These are phyloP conservation scores for Amesomyces nigricolor DNA, from an alignment of 2,329 filamentous ascomycete genomes.

Conservation along the genomic window DNA sequence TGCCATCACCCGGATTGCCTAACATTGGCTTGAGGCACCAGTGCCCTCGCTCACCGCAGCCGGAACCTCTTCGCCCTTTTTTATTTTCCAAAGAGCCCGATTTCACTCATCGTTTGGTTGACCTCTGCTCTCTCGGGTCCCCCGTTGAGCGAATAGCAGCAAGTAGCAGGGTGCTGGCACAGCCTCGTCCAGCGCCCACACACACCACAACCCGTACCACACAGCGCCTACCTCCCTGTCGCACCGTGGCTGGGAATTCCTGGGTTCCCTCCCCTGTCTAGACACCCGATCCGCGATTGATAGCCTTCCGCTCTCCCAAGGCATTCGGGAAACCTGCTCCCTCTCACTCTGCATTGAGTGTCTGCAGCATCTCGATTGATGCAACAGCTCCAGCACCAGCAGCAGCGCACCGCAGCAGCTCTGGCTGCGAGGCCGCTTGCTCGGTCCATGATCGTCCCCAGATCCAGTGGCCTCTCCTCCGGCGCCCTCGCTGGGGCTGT, in stretches of 20 bases:
- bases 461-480: slow-evolving; percentile 25
- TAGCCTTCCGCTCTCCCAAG: slow-evolving; percentile 1
- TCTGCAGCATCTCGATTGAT: slow-evolving; percentile 8
- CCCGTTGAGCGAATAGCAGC: slow-evolving; percentile 10
- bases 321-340: background rate
- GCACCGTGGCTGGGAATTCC: slow-evolving; percentile 13
- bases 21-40: slow-evolving; percentile 8
- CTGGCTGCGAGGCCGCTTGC: slow-evolving; percentile 16
- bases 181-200: slow-evolving; percentile 10
- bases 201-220: background rate
- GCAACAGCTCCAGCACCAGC: slow-evolving; percentile 5
- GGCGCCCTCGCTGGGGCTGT: slow-evolving; percentile 33
- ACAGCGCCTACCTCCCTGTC: background rate
- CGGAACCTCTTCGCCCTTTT: background rate
- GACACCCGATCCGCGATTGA: slow-evolving; percentile 4
- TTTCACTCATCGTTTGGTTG: background rate
- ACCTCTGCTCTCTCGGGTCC: background rate
- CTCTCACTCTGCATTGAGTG: slow-evolving; percentile 2
- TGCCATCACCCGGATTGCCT: background rate
- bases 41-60: slow-evolving; percentile 3
- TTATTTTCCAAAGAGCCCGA: background rate
- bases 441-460: slow-evolving; percentile 23
- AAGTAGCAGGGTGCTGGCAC: slow-evolving; percentile 8
- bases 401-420: slow-evolving; percentile 10
- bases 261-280: slow-evolving; percentile 9